phyloP scores from a whole-genome alignment of 169 alveolate genomes.

The Eimeria falciformis region DNA sequence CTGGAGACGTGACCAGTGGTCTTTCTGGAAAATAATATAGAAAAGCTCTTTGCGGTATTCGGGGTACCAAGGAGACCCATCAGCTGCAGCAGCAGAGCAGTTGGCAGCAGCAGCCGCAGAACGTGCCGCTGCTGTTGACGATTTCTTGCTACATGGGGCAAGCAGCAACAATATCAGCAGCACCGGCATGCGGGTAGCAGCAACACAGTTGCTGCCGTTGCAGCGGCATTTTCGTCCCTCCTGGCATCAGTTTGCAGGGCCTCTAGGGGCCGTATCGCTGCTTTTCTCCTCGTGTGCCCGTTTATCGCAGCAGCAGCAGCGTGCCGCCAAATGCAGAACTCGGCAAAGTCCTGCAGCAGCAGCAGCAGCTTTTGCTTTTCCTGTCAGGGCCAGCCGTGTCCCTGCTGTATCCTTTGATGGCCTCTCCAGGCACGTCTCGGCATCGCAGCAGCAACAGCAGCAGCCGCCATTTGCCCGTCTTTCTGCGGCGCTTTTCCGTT shows the following conservation, averaged over 20 bases:
- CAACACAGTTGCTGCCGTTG: constrained; percentile 69
- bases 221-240: constrained; percentile 59
- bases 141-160: not conserved
- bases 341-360: not conserved
- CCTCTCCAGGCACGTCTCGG: not conserved
- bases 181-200: constrained; percentile 75
- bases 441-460: not conserved
- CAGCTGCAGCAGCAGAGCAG: not conserved
- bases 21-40: too few relatives aligned
- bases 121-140: not conserved
- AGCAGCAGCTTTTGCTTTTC: too few relatives aligned
- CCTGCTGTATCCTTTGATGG: too few relatives aligned
- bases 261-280: not conserved
- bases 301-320: not conserved
- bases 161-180: constrained; percentile 48
- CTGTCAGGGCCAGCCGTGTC: too few relatives aligned
- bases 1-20: too few relatives aligned
- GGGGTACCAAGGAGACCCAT: too few relatives aligned
- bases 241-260: not conserved
- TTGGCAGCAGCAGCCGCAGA: constrained; percentile 19
- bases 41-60: too few relatives aligned
- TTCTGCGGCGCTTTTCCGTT: not conserved
- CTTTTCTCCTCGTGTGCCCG: not conserved
- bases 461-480: not conserved
- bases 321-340: too few relatives aligned